Evolutionary conservation across 306 rosid species (phyloP).

Genomic region (Cicer chorassanicum): DNA sequence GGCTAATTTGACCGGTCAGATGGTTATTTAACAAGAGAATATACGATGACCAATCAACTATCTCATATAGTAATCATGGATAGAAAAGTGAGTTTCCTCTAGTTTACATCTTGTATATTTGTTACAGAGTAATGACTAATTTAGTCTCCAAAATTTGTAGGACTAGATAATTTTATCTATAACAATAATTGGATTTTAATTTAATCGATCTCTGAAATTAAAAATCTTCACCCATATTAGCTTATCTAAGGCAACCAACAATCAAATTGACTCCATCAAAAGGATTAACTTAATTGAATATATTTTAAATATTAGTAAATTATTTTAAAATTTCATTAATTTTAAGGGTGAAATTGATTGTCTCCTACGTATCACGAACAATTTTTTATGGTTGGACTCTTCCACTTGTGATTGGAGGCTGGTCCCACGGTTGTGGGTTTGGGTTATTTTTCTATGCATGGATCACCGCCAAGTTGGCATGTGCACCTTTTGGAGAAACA

Average conservation of each 20-base stretch:
- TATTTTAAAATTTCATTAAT: background rate
- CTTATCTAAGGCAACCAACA: background rate
- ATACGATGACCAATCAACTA: too few species aligned
- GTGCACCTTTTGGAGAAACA: background rate
- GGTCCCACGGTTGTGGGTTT: background rate
- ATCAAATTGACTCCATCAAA: background rate
- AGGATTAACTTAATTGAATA: background rate
- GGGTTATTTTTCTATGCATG: background rate
- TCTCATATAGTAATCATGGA: too few species aligned
- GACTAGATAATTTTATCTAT: too few species aligned
- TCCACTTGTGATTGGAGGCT: background rate
- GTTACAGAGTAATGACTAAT: background rate
- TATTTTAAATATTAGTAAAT: background rate
- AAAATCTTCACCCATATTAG: background rate
- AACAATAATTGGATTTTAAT: background rate
- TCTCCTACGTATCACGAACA: background rate
- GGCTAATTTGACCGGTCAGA: too few species aligned
- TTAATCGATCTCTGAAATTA: background rate
- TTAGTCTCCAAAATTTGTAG: too few species aligned
- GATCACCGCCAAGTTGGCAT: background rate
- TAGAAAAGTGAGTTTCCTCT: background rate
- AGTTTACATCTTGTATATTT: too few species aligned
- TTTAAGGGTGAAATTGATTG: background rate
- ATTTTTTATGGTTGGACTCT: background rate
- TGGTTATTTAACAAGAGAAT: too few species aligned